Evolutionary conservation across 257 asterid species (phyloP).

Genomic region (Capsicum rhomboideum): DNA sequence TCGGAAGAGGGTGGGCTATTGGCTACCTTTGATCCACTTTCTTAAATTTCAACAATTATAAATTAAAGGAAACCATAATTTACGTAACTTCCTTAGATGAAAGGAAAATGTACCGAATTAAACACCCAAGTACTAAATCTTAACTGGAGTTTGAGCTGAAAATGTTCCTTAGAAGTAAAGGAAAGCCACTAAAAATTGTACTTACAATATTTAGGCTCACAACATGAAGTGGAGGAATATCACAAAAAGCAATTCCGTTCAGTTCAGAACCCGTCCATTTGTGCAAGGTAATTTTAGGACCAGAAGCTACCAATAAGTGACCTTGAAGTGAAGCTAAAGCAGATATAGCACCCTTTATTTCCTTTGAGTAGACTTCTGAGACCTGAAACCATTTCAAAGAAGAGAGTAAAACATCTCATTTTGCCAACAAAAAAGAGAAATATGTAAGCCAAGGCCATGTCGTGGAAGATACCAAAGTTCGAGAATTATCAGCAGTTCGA

Average conservation of each 20-base stretch:
- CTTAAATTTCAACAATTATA: not conserved
- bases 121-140: not conserved
- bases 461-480: constrained; percentile 40
- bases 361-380: constrained; percentile 80
- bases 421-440: not conserved
- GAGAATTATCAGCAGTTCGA: constrained; percentile 51
- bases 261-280: constrained; percentile 96
- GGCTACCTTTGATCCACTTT: not conserved
- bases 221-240: constrained; percentile 94
- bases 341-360: constrained; percentile 98
- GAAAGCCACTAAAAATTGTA: not conserved
- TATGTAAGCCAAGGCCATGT: not conserved
- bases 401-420: constrained; percentile 9
- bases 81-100: not conserved
- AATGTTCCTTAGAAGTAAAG: not conserved
- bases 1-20: not conserved
- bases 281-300: constrained; percentile 90
- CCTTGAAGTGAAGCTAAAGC: constrained; percentile 97
- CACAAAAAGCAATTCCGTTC: constrained; percentile 83
- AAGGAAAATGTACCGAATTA: not conserved
- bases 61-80: not conserved
- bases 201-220: constrained; percentile 97
- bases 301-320: constrained; percentile 86
- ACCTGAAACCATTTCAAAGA: constrained; percentile 44
- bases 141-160: not conserved